These are phyloP conservation scores for Orbilia ellipsospora DNA, from an alignment of 2,329 filamentous ascomycete species.

Conservation along the genomic window DNA sequence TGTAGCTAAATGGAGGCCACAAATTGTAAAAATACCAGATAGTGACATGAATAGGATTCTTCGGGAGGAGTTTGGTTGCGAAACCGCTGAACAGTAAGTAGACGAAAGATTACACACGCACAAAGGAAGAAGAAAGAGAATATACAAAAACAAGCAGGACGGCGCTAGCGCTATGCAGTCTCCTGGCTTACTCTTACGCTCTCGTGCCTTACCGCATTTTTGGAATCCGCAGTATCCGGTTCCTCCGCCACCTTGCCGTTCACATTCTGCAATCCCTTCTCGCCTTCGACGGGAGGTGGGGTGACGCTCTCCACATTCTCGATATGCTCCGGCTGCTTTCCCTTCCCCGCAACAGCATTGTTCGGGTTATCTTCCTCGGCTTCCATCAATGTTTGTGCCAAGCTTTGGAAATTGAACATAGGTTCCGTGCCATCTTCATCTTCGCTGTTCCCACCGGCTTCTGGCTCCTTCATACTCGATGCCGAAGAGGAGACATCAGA, in stretches of 20 bases:
- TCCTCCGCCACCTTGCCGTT: constrained; percentile 18
- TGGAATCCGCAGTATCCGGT: constrained; percentile 44
- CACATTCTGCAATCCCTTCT: constrained; percentile 20
- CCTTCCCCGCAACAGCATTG: constrained; percentile 44
- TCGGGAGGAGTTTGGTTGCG: too few species aligned
- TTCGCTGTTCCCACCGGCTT: constrained; percentile 50
- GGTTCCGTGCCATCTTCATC: constrained; percentile 69
- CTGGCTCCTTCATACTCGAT: constrained; percentile 53
- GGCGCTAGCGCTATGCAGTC: constrained; percentile 54
- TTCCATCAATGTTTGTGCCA: constrained; percentile 83
- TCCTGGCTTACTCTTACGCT: constrained; percentile 51
- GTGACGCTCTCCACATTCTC: constrained; percentile 17
- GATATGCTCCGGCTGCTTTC: constrained; percentile 62
- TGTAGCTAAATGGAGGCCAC: too few species aligned
- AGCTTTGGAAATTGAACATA: constrained; percentile 89
- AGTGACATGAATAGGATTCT: too few species aligned
- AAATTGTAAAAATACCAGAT: too few species aligned
- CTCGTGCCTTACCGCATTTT: constrained; percentile 28
- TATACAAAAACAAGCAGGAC: constrained; percentile 13
- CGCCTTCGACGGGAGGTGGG: background rate
- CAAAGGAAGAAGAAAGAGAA: constrained; percentile 5
- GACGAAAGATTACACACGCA: background rate
- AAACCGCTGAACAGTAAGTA: too few species aligned
- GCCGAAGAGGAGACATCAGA: constrained; percentile 52
- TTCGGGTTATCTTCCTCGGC: constrained; percentile 66